phyloP scores from a whole-genome alignment of 345 rosid genomes.

The Brassica incana region DNA sequence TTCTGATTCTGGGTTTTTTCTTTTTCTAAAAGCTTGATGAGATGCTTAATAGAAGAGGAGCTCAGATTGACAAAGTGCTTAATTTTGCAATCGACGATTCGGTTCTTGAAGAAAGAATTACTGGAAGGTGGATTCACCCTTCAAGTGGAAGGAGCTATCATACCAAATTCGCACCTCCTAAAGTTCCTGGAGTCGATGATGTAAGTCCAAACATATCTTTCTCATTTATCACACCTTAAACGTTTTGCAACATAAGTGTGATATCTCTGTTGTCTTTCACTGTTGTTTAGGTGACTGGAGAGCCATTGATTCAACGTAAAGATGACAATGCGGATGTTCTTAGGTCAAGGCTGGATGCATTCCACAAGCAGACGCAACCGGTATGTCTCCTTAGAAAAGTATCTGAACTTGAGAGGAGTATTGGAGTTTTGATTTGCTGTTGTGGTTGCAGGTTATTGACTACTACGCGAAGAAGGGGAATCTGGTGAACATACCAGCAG shows the following conservation, averaged over 20 bases:
- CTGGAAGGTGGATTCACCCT: constrained; percentile 98
- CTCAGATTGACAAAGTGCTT: constrained; percentile 74
- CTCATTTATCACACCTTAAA: neutral
- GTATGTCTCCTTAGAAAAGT: constrained; percentile 37
- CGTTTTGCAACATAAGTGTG: neutral
- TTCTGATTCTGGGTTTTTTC: neutral
- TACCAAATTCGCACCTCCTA: constrained; percentile 83
- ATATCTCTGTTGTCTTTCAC: constrained; percentile 19
- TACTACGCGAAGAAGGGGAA: constrained; percentile 73
- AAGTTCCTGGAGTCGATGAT: constrained; percentile 80
- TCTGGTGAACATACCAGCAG: constrained; percentile 74
- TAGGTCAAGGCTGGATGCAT: constrained; percentile 84
- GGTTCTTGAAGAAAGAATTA: constrained; percentile 91
- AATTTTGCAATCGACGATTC: constrained; percentile 87
- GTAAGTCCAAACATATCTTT: constrained; percentile 47
- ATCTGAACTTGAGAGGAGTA: neutral
- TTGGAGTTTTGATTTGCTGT: neutral
- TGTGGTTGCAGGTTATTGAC: constrained; percentile 62
- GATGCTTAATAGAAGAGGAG: constrained; percentile 84
- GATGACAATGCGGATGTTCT: constrained; percentile 91
- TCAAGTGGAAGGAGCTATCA: constrained; percentile 94
- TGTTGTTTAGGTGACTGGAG: constrained; percentile 73
- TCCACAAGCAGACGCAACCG: constrained; percentile 89
- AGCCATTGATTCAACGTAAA: constrained; percentile 85
- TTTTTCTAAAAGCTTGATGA: constrained; percentile 74